Conservation (phyloP, 805 yeast genomes). For the Metschnikowia vanudenii region DNA sequence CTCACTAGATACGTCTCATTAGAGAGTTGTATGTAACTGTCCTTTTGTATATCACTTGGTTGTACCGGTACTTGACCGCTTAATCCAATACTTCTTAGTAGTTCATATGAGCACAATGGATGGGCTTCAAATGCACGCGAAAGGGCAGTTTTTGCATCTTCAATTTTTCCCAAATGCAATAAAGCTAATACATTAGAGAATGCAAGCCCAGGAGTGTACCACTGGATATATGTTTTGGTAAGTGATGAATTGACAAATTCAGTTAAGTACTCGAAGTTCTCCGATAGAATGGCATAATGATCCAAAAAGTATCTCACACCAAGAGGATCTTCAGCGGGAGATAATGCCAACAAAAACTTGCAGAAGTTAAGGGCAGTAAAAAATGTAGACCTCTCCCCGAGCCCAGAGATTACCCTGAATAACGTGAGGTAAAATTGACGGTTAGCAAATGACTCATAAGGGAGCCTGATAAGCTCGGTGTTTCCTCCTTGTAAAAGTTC, state of each 20-base stretch:
- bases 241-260: constrained; percentile 57
- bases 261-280: constrained; percentile 61
- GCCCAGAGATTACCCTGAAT: constrained; percentile 65
- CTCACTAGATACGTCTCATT: constrained; percentile 60
- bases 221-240: constrained; percentile 53
- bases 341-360: constrained; percentile 63
- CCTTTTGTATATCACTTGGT: constrained; percentile 17
- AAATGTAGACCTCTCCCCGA: constrained; percentile 76
- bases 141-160: constrained; percentile 49
- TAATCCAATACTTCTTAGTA: constrained; percentile 50
- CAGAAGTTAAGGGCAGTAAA: constrained; percentile 75
- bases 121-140: constrained; percentile 51
- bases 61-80: constrained; percentile 5
- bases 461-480: constrained; percentile 61
- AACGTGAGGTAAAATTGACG: constrained; percentile 73
- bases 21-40: constrained; percentile 37
- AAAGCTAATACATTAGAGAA: constrained; percentile 67
- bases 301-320: constrained; percentile 85
- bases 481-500: constrained; percentile 46
- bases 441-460: constrained; percentile 71
- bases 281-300: constrained; percentile 66
- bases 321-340: constrained; percentile 78
- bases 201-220: constrained; percentile 73
- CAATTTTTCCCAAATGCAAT: constrained; percentile 39
- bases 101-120: constrained; percentile 54